Percentiles rank a stretch among this genome's conserved stretches.
Conservation (phyloP, 352 stramenopile genomes). For the Thalassiosira oceanica region DNA sequence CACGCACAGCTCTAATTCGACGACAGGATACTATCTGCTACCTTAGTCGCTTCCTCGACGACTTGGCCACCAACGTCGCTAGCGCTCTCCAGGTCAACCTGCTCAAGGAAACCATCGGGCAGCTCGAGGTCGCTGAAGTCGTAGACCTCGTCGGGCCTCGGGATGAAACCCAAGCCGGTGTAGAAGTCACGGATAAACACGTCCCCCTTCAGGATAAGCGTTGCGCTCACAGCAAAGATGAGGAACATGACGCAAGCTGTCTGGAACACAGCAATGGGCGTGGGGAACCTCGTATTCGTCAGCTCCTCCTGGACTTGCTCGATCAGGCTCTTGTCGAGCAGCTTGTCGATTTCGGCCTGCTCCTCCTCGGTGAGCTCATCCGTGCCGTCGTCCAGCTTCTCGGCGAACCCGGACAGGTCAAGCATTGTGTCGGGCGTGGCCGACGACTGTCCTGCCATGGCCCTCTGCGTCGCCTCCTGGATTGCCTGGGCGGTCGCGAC, state of each 20-base stretch:
- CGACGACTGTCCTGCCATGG: constrained; percentile 27
- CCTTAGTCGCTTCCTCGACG: too few relatives aligned
- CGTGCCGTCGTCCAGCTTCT: constrained; percentile 58
- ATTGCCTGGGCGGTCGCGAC: constrained; percentile 44
- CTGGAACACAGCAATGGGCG: constrained; percentile 37
- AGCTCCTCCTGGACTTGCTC: constrained; percentile 64
- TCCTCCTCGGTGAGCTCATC: constrained; percentile 72
- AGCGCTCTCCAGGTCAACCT: constrained; percentile 22
- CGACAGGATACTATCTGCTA: too few relatives aligned
- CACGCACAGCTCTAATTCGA: too few relatives aligned
- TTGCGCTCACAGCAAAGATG: constrained; percentile 51
- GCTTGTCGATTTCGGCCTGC: constrained; percentile 65
- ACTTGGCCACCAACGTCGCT: constrained; percentile 8
- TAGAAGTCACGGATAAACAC: constrained; percentile 55
- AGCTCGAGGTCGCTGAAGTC: constrained; percentile 57
- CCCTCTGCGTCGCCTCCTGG: constrained; percentile 48
- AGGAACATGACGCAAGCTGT: constrained; percentile 55
- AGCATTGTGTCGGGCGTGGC: constrained; percentile 38
- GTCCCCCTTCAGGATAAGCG: constrained; percentile 65
- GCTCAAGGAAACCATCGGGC: constrained; percentile 51
- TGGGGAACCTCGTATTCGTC: constrained; percentile 52
- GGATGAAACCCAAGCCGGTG: constrained; percentile 58
- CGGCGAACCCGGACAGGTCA: constrained; percentile 42
- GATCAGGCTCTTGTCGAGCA: constrained; percentile 44
- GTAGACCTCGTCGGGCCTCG: constrained; percentile 52